Evolutionary conservation across 2,329 filamentous ascomycete genomes (phyloP).

Genomic region (Bimuria novae-zelandiae): DNA sequence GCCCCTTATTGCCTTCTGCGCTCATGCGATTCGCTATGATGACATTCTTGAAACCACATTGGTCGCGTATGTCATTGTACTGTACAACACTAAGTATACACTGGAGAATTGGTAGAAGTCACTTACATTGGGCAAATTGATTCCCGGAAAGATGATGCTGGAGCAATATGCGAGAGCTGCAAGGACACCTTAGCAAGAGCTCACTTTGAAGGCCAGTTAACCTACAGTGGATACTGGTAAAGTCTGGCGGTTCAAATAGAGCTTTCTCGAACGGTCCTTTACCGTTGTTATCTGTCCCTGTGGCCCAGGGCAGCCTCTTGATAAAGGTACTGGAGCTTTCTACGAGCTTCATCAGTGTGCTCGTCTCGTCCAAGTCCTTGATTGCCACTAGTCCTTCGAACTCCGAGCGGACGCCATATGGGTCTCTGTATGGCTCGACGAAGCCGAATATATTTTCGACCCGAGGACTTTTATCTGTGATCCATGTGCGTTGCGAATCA

Average conservation of each 20-base stretch:
- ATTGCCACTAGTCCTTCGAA: slow-evolving; percentile 12
- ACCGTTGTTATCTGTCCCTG: slow-evolving; percentile 5
- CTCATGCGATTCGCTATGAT: slow-evolving; percentile 1
- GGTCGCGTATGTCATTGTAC: slow-evolving; percentile 5
- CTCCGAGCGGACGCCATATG: slow-evolving; percentile 11
- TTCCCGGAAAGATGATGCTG: slow-evolving; percentile 4
- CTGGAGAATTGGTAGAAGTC: background rate
- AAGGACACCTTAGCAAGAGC: too few relatives aligned
- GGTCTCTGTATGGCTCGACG: slow-evolving; percentile 18
- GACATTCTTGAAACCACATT: slow-evolving; percentile 3
- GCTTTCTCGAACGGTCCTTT: slow-evolving; percentile 12
- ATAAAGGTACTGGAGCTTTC: slow-evolving; percentile 10
- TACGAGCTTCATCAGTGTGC: slow-evolving; percentile 5
- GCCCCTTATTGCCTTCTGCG: too few relatives aligned
- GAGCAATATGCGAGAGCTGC: slow-evolving; percentile 4
- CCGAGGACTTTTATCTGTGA: slow-evolving; percentile 6
- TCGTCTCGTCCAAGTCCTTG: slow-evolving; percentile 7
- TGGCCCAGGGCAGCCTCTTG: slow-evolving; percentile 10
- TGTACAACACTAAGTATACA: background rate
- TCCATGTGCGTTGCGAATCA: slow-evolving; percentile 11
- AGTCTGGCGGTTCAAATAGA: slow-evolving; percentile 1
- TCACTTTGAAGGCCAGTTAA: background rate
- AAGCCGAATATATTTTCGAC: slow-evolving; percentile 17
- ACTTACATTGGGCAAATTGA: slow-evolving; percentile 9
- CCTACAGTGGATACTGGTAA: slow-evolving; percentile 1